Percentiles rank a stretch among this genome's conserved stretches.
These are phyloP conservation scores for Endoconidiophora laricicola DNA, from an alignment of 2,329 filamentous ascomycete genomes.

Conservation along the genomic window DNA sequence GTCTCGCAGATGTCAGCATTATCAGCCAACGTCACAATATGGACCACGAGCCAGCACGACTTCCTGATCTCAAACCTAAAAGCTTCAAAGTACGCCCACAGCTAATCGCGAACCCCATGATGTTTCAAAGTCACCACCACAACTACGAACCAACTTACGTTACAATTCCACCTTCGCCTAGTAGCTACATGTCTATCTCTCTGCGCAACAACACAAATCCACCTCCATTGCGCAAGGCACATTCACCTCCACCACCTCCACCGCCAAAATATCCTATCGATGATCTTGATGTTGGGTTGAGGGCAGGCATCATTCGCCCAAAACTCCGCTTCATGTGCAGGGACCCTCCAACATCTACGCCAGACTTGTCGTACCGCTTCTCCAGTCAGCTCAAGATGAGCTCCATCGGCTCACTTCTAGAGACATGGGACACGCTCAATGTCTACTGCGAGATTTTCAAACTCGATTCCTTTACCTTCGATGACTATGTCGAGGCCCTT, in stretches of 20 bases:
- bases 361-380: slow-evolving; percentile 1
- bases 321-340: slow-evolving; percentile 60
- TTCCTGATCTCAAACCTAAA: slow-evolving; percentile 61
- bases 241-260: slow-evolving; percentile 45
- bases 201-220: slow-evolving; percentile 17
- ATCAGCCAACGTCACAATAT: slow-evolving; percentile 20
- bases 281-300: slow-evolving; percentile 65
- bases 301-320: slow-evolving; percentile 51
- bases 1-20: slow-evolving; percentile 15
- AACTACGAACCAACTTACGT: slow-evolving; percentile 12
- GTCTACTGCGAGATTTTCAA: slow-evolving; percentile 94
- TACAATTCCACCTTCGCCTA: slow-evolving; percentile 8
- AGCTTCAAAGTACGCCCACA: slow-evolving; percentile 20
- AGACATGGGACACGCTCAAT: slow-evolving; percentile 93
- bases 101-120: slow-evolving; percentile 9
- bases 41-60: slow-evolving; percentile 33
- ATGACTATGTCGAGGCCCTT: slow-evolving; percentile 86
- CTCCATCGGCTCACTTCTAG: slow-evolving; percentile 69
- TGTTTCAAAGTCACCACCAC: slow-evolving; percentile 3
- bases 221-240: slow-evolving; percentile 21
- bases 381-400: slow-evolving; percentile 49
- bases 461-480: slow-evolving; percentile 92
- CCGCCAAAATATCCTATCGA: slow-evolving; percentile 90
- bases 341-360: slow-evolving; percentile 33
- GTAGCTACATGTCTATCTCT: slow-evolving; percentile 12